Conservation (phyloP, 2,329 filamentous ascomycete genomes). For the Venturia aucupariae region DNA sequence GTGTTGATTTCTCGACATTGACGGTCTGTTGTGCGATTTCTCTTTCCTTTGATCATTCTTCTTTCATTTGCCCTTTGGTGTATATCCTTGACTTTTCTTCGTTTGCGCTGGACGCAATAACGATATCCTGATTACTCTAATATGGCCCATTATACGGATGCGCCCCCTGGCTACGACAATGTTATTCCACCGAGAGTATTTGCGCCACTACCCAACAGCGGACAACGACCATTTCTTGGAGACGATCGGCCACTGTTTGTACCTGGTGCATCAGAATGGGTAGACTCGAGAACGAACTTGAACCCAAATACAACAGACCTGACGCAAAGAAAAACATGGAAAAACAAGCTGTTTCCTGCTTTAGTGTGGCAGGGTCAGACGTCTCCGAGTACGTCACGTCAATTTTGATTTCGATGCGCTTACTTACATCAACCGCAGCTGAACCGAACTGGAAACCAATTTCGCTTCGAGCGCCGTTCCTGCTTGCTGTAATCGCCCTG, state of each 20-base stretch:
- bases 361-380: too few species aligned
- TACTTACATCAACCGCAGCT: neutral
- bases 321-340: too few species aligned
- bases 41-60: neutral
- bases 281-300: neutral
- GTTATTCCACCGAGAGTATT: constrained; percentile 4
- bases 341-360: too few species aligned
- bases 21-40: neutral
- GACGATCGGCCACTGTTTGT: neutral
- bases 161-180: neutral
- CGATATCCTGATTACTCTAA: neutral
- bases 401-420: neutral
- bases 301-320: too few species aligned
- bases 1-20: neutral
- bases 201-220: neutral
- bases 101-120: constrained; percentile 2
- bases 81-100: neutral
- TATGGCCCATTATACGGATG: neutral
- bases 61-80: neutral
- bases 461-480: constrained; percentile 29
- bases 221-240: neutral
- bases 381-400: too few species aligned
- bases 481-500: constrained; percentile 28
- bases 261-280: neutral
- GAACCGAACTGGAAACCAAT: constrained; percentile 29